Evolutionary conservation across 768 basidiomycete genomes (phyloP).

Genomic region (Serendipita sp.): DNA sequence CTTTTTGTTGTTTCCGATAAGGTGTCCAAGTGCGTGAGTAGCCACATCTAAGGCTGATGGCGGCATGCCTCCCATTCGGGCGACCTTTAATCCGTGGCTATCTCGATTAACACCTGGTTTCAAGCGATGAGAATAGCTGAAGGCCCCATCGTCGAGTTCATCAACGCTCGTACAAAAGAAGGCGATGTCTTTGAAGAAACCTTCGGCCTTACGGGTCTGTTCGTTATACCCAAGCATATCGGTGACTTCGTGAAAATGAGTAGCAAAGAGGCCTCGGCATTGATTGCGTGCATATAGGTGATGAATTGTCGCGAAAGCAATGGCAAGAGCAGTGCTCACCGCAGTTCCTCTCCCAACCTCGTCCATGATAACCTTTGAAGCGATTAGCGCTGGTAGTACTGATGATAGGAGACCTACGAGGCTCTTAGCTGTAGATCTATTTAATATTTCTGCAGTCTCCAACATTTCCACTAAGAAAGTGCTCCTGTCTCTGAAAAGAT

Average conservation of each 20-base stretch:
- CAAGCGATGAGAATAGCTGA: slow-evolving; percentile 71
- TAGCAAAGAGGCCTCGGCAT: slow-evolving; percentile 86
- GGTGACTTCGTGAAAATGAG: slow-evolving; percentile 93
- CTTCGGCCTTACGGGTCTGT: slow-evolving; percentile 24
- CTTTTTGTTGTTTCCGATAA: slow-evolving; percentile 14
- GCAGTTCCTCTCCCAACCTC: slow-evolving; percentile 98
- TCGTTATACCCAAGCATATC: slow-evolving; percentile 58
- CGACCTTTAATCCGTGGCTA: slow-evolving; percentile 84
- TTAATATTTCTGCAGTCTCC: slow-evolving; percentile 83
- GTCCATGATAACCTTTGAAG: slow-evolving; percentile 85
- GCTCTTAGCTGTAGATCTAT: slow-evolving; percentile 65
- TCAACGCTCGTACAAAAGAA: slow-evolving; percentile 87
- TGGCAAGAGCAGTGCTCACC: slow-evolving; percentile 77
- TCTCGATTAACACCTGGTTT: slow-evolving; percentile 73
- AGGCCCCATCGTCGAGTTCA: slow-evolving; percentile 56
- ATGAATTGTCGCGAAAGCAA: slow-evolving; percentile 82
- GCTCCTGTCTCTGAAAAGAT: slow-evolving; percentile 80
- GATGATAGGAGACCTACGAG: slow-evolving; percentile 35
- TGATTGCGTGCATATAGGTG: slow-evolving; percentile 55
- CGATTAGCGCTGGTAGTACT: slow-evolving; percentile 2
- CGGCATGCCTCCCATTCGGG: slow-evolving; percentile 75
- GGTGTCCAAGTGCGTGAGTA: slow-evolving; percentile 30
- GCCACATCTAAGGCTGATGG: slow-evolving; percentile 43
- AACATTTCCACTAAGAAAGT: slow-evolving; percentile 99
- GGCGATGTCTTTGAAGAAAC: slow-evolving; percentile 42